Evolutionary conservation across 305 asterid genomes (phyloP).

Genomic region (Salvia sclarea): DNA sequence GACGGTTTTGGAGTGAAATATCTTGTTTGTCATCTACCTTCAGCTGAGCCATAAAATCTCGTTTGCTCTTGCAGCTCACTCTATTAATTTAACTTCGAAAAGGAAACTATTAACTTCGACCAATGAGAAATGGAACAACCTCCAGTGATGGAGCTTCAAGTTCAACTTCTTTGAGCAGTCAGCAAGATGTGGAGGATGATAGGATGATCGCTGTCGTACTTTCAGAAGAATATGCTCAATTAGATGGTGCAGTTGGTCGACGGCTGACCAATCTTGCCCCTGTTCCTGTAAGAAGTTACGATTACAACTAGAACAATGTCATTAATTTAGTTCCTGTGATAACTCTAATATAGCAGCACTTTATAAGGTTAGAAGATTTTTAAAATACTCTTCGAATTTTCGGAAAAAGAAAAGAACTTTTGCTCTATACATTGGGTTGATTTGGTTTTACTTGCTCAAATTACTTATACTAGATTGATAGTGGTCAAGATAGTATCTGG

Average conservation of each 20-base stretch:
- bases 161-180: conserved; percentile 51
- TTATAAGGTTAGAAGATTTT: neutral
- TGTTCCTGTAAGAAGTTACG: conserved; percentile 48
- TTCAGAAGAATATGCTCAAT: conserved; percentile 61
- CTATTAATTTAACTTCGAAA: conserved; percentile 3
- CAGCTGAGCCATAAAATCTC: neutral
- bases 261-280: conserved; percentile 59
- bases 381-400: neutral
- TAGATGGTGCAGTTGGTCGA: conserved; percentile 60
- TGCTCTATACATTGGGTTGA: neutral
- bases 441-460: conserved; percentile 10
- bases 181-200: conserved; percentile 56
- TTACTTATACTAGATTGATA: neutral
- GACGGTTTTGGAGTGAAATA: neutral
- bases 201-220: conserved; percentile 59
- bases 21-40: neutral
- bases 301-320: neutral
- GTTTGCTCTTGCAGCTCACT: conserved; percentile 24
- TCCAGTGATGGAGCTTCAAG: conserved; percentile 43
- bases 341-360: neutral
- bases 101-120: conserved; percentile 1
- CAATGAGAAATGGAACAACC: conserved; percentile 47
- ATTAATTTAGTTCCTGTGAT: neutral
- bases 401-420: neutral
- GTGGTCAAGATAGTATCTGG: neutral